These are phyloP conservation scores for Solanum medicagineum DNA, from an alignment of 257 asterid genomes.

Conservation along the genomic window DNA sequence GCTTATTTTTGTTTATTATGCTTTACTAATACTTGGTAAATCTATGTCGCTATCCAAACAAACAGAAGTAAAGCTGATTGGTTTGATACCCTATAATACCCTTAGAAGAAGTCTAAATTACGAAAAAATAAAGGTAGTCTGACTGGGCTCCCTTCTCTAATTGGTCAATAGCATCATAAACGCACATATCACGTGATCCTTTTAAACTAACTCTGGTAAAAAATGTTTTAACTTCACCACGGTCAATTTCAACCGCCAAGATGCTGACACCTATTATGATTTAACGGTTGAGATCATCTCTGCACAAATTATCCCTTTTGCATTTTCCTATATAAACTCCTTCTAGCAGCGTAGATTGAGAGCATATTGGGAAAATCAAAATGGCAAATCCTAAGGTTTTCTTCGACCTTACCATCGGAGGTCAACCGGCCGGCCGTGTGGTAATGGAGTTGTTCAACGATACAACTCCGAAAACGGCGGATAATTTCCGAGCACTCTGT, in stretches of 20 bases:
- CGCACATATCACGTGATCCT: neutral
- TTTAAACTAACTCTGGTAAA: neutral
- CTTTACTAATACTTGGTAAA: too few species aligned
- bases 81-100: neutral
- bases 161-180: neutral
- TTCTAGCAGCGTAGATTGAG: neutral
- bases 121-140: neutral
- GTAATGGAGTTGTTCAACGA: constrained; percentile 49
- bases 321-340: constrained; percentile 20
- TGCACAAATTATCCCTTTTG: constrained; percentile 7
- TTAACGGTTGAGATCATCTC: constrained; percentile 19
- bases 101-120: neutral
- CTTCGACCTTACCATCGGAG: constrained; percentile 45
- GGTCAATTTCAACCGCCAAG: neutral
- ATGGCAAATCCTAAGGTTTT: constrained; percentile 53
- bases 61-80: neutral
- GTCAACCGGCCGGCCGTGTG: constrained; percentile 24
- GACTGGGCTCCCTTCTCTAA: neutral
- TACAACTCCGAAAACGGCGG: constrained; percentile 48
- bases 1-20: too few species aligned
- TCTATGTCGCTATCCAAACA: too few species aligned
- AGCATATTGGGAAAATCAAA: neutral
- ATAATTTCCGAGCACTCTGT: constrained; percentile 68
- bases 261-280: constrained; percentile 8
- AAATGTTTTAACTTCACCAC: neutral